A percentile compares a stretch with the other conserved stretches of the same genome.
Evolutionary conservation across 371 early-diverging fungal genomes (phyloP).

Genomic region (Mucor plumbeus): DNA sequence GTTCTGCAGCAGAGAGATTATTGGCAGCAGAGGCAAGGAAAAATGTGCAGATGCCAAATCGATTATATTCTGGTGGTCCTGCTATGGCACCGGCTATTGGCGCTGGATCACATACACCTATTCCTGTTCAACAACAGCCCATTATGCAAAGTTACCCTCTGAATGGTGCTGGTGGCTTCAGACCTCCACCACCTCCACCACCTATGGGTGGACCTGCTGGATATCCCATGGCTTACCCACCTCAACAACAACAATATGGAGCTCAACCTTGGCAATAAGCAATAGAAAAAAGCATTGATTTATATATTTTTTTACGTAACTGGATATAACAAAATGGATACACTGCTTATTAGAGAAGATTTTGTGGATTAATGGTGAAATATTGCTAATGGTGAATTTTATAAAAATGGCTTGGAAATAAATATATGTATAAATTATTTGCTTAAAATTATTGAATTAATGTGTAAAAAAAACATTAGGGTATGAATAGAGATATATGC

Average conservation of each 20-base stretch:
- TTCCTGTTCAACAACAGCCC: constrained; percentile 1
- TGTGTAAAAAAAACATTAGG: too few species aligned
- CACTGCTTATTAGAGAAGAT: too few species aligned
- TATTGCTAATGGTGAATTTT: too few species aligned
- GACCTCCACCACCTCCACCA: constrained; percentile 51
- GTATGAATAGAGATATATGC: too few species aligned
- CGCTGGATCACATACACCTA: constrained; percentile 13
- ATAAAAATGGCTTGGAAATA: neutral
- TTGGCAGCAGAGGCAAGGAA: constrained; percentile 92
- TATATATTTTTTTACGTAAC: too few species aligned
- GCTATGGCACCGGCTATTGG: constrained; percentile 30
- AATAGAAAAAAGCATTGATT: too few species aligned
- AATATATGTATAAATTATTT: neutral
- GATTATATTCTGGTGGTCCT: constrained; percentile 71
- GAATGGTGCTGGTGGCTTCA: constrained; percentile 24
- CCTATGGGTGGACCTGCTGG: constrained; percentile 26
- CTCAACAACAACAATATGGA: constrained; percentile 21
- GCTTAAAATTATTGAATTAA: too few species aligned
- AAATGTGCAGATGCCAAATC: constrained; percentile 71
- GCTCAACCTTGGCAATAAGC: constrained; percentile 20
- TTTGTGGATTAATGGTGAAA: too few species aligned
- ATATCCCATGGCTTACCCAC: constrained; percentile 28
- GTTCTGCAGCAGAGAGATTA: constrained; percentile 95
- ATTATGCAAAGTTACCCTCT: constrained; percentile 8
- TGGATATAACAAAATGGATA: too few species aligned